Conservation (phyloP, 176 grass and related monocot species). For the Bromus sterilis region DNA sequence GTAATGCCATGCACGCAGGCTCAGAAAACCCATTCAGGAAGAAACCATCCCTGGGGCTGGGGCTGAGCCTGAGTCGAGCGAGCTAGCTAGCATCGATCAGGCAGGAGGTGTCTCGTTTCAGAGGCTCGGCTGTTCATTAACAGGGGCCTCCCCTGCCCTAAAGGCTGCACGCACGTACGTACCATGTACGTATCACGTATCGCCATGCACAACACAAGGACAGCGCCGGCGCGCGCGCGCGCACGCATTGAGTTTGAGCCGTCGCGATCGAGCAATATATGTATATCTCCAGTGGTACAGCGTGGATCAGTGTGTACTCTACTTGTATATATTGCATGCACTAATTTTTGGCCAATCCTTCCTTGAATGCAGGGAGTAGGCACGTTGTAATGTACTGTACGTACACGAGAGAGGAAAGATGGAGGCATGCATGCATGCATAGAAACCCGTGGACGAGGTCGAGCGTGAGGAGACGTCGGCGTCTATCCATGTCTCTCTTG, state of each 20-base stretch:
- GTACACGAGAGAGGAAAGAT: neutral
- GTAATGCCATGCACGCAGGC: neutral
- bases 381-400: too few species aligned
- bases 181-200: neutral
- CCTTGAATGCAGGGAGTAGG: too few species aligned
- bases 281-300: neutral
- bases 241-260: neutral
- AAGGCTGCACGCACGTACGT: neutral
- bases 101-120: neutral
- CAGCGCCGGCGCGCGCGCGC: neutral
- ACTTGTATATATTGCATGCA: too few species aligned
- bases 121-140: neutral
- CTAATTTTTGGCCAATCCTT: too few species aligned
- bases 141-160: neutral
- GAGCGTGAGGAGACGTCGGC: conserved; percentile 5
- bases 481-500: neutral
- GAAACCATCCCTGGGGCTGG: neutral
- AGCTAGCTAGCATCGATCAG: neutral
- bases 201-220: neutral
- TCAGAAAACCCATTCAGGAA: neutral
- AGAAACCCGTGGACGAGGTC: neutral
- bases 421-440: neutral
- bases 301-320: neutral
- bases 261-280: neutral
- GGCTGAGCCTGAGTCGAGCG: neutral